A percentile compares a stretch with the other conserved stretches of the same genome.
phyloP scores from a whole-genome alignment of 148 eudicot species.

The Heliamphora exappendiculata region DNA sequence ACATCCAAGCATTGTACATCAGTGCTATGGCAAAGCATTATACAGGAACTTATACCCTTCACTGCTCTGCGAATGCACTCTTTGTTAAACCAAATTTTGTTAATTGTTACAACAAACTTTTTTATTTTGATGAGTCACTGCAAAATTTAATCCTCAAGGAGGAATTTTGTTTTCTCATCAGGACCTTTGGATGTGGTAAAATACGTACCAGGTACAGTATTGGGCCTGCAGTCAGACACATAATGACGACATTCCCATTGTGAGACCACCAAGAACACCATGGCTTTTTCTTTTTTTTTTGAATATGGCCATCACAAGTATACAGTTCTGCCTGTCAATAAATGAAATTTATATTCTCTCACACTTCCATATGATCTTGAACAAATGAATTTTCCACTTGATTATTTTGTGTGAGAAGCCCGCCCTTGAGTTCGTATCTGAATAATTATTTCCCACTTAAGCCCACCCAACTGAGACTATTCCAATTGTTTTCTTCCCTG shows the following conservation, averaged over 20 bases:
- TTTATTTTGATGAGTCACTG: too few species aligned
- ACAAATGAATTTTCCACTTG: not conserved
- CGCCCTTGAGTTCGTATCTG: not conserved
- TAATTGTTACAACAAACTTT: too few species aligned
- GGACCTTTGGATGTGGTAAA: not conserved
- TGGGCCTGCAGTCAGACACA: not conserved
- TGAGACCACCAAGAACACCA: not conserved
- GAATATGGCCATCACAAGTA: not conserved
- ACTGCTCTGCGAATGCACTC: not conserved
- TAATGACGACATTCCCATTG: not conserved
- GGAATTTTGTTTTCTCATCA: not conserved
- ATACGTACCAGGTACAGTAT: not conserved
- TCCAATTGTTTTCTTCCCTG: not conserved
- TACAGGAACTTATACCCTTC: not conserved
- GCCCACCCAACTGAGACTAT: not conserved
- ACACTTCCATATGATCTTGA: not conserved
- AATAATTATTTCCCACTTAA: not conserved
- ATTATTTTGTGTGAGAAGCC: not conserved
- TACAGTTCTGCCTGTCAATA: not conserved
- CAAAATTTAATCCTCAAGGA: not conserved
- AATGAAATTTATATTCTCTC: not conserved
- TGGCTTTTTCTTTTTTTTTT: constrained; percentile 1
- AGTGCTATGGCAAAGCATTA: not conserved
- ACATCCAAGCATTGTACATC: not conserved
- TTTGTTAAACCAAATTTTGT: too few species aligned